Conservation (phyloP, 2,329 filamentous ascomycete genomes). For the Colletotrichum musae region DNA sequence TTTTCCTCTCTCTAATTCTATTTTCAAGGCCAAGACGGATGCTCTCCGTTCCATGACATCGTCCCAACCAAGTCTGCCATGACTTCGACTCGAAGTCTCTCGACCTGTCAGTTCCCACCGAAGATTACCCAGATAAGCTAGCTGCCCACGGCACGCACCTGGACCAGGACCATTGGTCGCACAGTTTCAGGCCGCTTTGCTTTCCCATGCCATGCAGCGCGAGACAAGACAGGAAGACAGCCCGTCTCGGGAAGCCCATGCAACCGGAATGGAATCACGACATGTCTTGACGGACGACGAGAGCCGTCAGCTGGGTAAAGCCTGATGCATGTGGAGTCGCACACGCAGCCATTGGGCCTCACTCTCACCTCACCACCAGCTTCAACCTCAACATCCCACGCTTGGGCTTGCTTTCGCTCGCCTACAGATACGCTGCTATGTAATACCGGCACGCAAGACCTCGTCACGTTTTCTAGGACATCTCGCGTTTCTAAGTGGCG, state of each 20-base stretch:
- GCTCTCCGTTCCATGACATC: slow-evolving; percentile 10
- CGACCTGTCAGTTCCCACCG: not conserved
- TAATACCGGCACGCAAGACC: not conserved
- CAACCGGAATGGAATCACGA: not conserved
- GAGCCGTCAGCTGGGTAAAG: slow-evolving; percentile 1
- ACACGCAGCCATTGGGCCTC: not conserved
- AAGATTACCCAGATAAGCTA: not conserved
- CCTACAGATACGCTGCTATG: not conserved
- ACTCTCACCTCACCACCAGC: not conserved
- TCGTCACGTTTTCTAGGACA: slow-evolving; percentile 1
- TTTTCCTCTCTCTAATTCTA: not conserved
- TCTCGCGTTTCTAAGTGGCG: slow-evolving; percentile 21
- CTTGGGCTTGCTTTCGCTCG: not conserved
- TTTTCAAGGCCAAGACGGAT: slow-evolving; percentile 8
- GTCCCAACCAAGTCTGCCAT: not conserved
- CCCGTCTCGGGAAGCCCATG: slow-evolving; percentile 7
- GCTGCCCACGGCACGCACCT: slow-evolving; percentile 1
- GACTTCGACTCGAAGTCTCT: not conserved
- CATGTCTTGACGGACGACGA: too few species aligned
- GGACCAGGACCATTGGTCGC: not conserved
- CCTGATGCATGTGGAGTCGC: slow-evolving; percentile 21
- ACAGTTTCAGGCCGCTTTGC: slow-evolving; percentile 29
- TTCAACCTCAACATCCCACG: not conserved
- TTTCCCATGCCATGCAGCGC: slow-evolving; percentile 11
- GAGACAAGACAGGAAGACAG: slow-evolving; percentile 20